Conservation (phyloP, 805 yeast species). For the Lachancea cidri region DNA sequence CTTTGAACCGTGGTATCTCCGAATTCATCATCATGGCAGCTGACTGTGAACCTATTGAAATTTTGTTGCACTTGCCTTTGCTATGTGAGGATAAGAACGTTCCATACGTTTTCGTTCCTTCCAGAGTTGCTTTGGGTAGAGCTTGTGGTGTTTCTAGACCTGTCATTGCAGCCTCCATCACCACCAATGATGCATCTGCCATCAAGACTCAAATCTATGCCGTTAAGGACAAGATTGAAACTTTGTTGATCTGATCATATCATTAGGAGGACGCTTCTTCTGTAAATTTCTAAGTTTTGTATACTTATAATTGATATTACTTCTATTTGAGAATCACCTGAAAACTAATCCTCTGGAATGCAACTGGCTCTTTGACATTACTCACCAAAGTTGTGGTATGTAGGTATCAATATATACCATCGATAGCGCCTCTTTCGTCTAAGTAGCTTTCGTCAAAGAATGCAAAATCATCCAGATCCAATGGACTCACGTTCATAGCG, state of each 20-base stretch:
- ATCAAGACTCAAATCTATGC: conserved; percentile 95
- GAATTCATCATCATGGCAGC: conserved; percentile 99
- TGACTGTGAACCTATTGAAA: conserved; percentile 98
- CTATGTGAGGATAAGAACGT: conserved; percentile 99
- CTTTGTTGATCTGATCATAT: conserved; percentile 69
- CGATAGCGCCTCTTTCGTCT: not conserved
- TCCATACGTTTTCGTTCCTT: conserved; percentile 97
- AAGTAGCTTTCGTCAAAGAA: not conserved
- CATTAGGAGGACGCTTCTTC: not conserved
- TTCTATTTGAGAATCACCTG: too few relatives aligned
- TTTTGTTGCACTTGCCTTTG: conserved; percentile 92
- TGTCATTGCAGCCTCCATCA: conserved; percentile 96
- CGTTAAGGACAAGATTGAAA: conserved; percentile 98
- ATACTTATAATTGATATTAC: not conserved
- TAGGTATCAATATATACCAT: too few relatives aligned
- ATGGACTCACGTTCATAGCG: not conserved
- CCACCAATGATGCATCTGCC: conserved; percentile 97
- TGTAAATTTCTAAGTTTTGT: not conserved
- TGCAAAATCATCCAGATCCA: not conserved
- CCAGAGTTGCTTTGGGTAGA: conserved; percentile 98
- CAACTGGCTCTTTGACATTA: too few relatives aligned
- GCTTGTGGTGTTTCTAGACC: conserved; percentile 99
- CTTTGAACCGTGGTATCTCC: conserved; percentile 98
- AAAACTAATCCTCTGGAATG: too few relatives aligned
- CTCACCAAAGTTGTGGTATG: too few relatives aligned